Conservation (phyloP, 192 early-diverging fungal species). For the Cladochytrium replicatum region DNA sequence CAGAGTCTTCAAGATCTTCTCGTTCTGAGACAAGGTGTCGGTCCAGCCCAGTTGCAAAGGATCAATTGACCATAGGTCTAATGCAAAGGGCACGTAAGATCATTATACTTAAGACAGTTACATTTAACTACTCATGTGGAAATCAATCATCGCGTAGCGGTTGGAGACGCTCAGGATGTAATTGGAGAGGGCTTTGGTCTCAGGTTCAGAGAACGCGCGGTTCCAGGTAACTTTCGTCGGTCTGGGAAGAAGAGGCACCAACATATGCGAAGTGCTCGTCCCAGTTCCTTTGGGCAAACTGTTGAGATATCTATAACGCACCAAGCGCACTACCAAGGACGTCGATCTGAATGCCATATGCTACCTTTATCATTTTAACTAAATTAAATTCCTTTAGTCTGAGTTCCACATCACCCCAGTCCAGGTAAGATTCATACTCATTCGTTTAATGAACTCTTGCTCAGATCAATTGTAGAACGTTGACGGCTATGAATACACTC, state of each 20-base stretch:
- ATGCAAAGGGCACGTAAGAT: background rate
- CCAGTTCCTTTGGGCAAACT: slow-evolving; percentile 25
- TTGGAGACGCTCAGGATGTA: slow-evolving; percentile 27
- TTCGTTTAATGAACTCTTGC: too few species aligned
- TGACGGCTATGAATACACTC: background rate
- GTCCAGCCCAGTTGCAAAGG: slow-evolving; percentile 15
- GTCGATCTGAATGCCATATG: too few species aligned
- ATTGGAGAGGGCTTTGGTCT: slow-evolving; percentile 22
- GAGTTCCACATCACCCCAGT: too few species aligned
- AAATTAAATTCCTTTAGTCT: too few species aligned
- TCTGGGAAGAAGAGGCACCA: slow-evolving; percentile 28
- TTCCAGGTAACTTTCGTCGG: slow-evolving; percentile 32
- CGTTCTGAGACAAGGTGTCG: slow-evolving; percentile 2
- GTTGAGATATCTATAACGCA: background rate
- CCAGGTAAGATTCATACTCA: too few species aligned
- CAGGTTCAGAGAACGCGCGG: slow-evolving; percentile 32
- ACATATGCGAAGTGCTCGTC: slow-evolving; percentile 30
- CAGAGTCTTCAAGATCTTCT: slow-evolving; percentile 8
- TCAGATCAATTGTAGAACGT: too few species aligned
- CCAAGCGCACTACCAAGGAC: too few species aligned
- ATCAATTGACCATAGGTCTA: slow-evolving; percentile 10
- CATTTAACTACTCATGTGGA: slow-evolving; percentile 19
- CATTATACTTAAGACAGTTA: background rate
- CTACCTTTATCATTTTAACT: too few species aligned
- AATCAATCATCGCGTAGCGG: slow-evolving; percentile 30